A percentile compares a stretch with the other conserved stretches of the same genome.
These are phyloP conservation scores for Monotropa hypopitys DNA, from an alignment of 179 eudicot genomes.

Conservation along the genomic window DNA sequence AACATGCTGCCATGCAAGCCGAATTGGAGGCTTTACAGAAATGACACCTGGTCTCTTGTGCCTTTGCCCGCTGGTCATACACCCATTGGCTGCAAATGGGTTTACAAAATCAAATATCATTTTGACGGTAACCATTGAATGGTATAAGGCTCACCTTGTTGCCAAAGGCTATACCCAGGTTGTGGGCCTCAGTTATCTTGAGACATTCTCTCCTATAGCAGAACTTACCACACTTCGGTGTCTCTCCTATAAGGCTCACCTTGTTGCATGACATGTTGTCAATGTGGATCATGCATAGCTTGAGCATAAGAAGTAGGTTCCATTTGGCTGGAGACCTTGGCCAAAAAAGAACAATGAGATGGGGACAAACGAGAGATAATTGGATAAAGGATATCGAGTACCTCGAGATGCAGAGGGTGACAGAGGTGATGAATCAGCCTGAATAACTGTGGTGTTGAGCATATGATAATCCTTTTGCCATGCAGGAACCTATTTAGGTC, in stretches of 20 bases:
- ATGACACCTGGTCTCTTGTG: neutral
- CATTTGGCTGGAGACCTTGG: neutral
- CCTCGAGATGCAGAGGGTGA: neutral
- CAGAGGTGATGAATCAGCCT: neutral
- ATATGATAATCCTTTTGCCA: neutral
- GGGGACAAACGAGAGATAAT: neutral
- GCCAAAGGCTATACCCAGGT: neutral
- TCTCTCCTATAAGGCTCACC: too few relatives aligned
- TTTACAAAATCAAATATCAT: neutral
- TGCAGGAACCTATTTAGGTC: neutral
- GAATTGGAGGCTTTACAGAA: neutral
- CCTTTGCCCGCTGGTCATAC: neutral
- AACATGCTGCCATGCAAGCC: neutral
- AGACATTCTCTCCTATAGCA: neutral
- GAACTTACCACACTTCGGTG: neutral
- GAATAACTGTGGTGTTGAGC: neutral
- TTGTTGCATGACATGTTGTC: neutral
- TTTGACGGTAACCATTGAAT: neutral
- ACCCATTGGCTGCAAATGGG: slow-evolving; percentile 4
- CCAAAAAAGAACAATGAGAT: neutral
- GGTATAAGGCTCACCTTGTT: slow-evolving; percentile 3
- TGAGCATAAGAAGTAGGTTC: neutral
- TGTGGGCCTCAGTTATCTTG: neutral
- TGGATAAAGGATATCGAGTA: neutral
- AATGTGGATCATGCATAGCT: neutral